Percentiles rank a stretch among this genome's conserved stretches.
Conservation (phyloP, 2,329 filamentous ascomycete species). For the Colletotrichum sp. region DNA sequence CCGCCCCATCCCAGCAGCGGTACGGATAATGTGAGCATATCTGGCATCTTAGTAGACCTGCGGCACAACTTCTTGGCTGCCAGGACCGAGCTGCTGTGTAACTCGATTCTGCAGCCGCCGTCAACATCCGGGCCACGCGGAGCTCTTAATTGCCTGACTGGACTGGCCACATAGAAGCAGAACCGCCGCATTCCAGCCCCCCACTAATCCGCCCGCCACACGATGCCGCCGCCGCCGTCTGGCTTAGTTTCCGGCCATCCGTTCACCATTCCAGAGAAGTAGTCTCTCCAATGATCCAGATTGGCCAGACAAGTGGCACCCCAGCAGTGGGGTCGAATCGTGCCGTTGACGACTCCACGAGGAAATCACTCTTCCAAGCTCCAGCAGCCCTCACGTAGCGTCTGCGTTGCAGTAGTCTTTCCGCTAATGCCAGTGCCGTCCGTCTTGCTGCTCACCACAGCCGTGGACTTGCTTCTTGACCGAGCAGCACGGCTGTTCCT, state of each 20-base stretch:
- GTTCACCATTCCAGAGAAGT: not conserved
- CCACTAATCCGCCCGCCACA: not conserved
- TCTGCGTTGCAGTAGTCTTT: not conserved
- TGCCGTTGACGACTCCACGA: not conserved
- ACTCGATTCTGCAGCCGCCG: not conserved
- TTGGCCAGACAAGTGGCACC: not conserved
- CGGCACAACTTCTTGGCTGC: not conserved
- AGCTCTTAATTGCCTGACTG: not conserved
- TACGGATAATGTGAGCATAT: not conserved
- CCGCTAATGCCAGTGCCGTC: not conserved
- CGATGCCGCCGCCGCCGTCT: not conserved
- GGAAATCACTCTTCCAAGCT: not conserved
- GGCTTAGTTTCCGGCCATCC: constrained; percentile 10
- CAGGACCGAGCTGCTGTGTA: not conserved
- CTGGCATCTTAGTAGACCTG: not conserved
- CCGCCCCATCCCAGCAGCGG: not conserved
- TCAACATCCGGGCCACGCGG: not conserved
- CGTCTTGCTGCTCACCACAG: not conserved
- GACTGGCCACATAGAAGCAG: not conserved
- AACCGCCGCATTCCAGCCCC: constrained; percentile 6
- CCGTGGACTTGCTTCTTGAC: not conserved
- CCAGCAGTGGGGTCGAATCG: not conserved
- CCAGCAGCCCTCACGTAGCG: not conserved
- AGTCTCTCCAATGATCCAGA: not conserved
- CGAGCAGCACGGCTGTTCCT: not conserved